These are phyloP conservation scores for Triglochin maritima DNA, from an alignment of 106 monocot genomes.

Conservation along the genomic window DNA sequence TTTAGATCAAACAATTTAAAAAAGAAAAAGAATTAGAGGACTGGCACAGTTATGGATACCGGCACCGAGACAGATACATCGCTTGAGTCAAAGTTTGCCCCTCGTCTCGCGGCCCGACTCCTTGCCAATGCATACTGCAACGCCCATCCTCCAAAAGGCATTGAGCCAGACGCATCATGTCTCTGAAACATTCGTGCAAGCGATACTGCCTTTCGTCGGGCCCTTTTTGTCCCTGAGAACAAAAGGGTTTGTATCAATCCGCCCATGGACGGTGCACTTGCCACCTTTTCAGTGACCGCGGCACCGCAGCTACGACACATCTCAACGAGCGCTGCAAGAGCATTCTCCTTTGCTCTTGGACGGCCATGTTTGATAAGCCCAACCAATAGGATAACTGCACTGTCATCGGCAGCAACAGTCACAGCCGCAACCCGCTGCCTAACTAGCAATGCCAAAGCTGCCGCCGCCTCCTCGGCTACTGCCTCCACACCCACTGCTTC, in stretches of 20 bases:
- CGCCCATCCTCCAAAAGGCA: not conserved
- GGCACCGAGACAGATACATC: not conserved
- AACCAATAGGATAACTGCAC: conserved; percentile 19
- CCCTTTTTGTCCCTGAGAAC: conserved; percentile 47
- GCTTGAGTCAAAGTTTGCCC: not conserved
- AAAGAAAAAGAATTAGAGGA: not conserved
- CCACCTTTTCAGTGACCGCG: conserved; percentile 28
- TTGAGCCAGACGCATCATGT: conserved; percentile 2
- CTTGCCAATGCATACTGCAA: not conserved
- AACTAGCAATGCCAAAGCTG: conserved; percentile 50
- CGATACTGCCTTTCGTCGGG: conserved; percentile 39
- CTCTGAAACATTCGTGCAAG: conserved; percentile 36
- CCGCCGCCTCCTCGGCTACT: conserved; percentile 64
- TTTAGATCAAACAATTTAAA: not conserved
- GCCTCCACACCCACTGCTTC: conserved; percentile 31
- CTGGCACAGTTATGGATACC: not conserved
- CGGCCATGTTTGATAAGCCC: conserved; percentile 48
- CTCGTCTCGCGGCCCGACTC: not conserved
- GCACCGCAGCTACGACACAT: conserved; percentile 33
- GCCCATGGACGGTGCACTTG: conserved; percentile 28
- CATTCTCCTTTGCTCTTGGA: conserved; percentile 55
- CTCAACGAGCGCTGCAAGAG: conserved; percentile 37
- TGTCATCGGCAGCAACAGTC: conserved; percentile 22
- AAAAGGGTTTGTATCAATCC: conserved; percentile 26
- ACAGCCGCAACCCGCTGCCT: conserved; percentile 24